Conservation (phyloP, 2,329 filamentous ascomycete species). For the Botrytis aclada region DNA sequence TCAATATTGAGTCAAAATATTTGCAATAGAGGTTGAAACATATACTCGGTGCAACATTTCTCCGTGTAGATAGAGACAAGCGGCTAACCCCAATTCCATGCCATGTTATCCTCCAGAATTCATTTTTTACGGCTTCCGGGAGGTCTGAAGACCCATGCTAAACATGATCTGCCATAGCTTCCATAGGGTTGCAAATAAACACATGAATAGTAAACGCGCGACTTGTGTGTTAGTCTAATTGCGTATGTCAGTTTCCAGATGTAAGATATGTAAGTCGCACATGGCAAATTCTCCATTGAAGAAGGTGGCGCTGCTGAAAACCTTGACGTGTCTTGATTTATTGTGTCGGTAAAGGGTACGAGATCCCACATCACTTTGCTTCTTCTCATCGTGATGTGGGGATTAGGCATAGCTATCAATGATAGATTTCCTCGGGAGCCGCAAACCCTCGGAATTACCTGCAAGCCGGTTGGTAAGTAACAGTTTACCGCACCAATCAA, state of each 20-base stretch:
- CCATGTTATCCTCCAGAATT: no score
- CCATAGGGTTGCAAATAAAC: background rate
- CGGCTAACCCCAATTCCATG: background rate
- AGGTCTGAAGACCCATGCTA: no score
- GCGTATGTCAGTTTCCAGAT: no score
- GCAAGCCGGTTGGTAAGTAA: background rate
- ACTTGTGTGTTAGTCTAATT: no score
- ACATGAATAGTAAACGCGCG: background rate
- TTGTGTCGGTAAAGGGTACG: background rate
- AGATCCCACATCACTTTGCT: no score
- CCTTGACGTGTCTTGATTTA: background rate
- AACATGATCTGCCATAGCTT: background rate
- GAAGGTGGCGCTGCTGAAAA: background rate
- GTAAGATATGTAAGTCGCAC: background rate
- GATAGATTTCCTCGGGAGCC: background rate
- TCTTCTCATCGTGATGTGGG: rapidly evolving
- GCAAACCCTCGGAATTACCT: background rate
- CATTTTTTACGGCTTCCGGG: background rate
- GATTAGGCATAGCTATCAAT: no score
- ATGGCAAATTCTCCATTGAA: background rate
- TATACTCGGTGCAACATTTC: background rate
- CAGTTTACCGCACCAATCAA: background rate
- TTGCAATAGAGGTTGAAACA: background rate
- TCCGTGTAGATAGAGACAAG: background rate
- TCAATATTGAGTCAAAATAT: background rate